Base-by-base conservation (phyloP, 805 yeast species). In the Sugiyamaella lignohabitans region DNA sequence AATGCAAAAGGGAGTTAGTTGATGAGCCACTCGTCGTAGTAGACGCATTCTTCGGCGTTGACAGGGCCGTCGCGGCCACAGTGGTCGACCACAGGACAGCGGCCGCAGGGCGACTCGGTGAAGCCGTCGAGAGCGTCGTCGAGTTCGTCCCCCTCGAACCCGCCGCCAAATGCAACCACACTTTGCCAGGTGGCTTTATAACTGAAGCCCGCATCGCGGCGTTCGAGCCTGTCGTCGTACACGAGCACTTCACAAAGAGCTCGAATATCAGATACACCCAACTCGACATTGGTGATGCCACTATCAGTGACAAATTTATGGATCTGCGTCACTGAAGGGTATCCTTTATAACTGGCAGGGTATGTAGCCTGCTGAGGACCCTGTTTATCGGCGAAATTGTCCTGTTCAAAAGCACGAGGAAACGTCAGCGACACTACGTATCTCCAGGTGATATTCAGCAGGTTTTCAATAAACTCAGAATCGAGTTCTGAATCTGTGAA, bases 401-500 rank as follows among this genome's bases (percentile, higher is more conserved):
- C 40, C 4, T 24, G 36, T 11, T 72, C 75, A 61, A 84, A 81
- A 18, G 84, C 84, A 46, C 78, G 71, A 2, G 97, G 96, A 59
- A 72, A 84, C 0, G 96, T 78, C 55, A 76, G 78, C 27, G 80
- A 75, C 1, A 91, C 85, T 6, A 87, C 81, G 64, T 70, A 91
- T 55, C 93, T 73, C 96, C 97, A 93, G 5, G 89, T 80, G 38
- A 89, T 89, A 18, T 87, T 79, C 54, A 87, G 65, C 46, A 93
- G 68, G 41, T 87, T 79, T 54, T 87, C 91, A 49, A 93, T 89
- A 59, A 93, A 93, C 64, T 91, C 98, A 2, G 87, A 80, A 62
- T 93, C 98, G 48, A 93, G 72, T 65, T 93, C 98, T 30, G 89
- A 80, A 62, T 93, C 98, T 0, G 97, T 88, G 62, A 89, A 93